Base-by-base conservation (phyloP, 306 rosid species). In the Gleditsia sinensis region DNA sequence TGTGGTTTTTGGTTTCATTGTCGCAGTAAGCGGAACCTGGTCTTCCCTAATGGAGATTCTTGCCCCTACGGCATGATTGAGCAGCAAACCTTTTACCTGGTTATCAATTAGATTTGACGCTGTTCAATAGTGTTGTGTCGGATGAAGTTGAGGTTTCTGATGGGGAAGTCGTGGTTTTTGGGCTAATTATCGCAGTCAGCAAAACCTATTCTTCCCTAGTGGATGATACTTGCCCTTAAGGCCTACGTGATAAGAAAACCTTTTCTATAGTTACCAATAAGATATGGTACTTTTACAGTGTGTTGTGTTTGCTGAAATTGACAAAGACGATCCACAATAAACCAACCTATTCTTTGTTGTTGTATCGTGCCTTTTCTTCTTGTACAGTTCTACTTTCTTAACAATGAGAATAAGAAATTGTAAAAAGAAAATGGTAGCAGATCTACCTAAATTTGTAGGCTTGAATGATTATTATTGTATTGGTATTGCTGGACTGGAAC, bases 1-100 rank as follows among this genome's bases (percentile, higher is more conserved):
- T 73, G 84, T 86, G 71, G 85, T 78, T 55, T 60, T 83, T 36
- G 92, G 93, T 2, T 25, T 78, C 33, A 14, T 85, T 48, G 40
- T 91, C 56, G 96, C 85, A 1, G 78, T 83, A 75, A 2, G 50
- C 0, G 93, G 96, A 49, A 90, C 93, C 20, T 83, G 75, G 76
- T 79, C 87, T 66, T 79, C 91, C 1, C 23, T 88, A 0, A 9
- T 46, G 3, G 90, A 79, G 68, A 90, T 90, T 80, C 13, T 90
- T 79, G 74, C 86, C 8, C 83, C 91, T 40, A 85, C 24, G 21
- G 88, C 85, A 1, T 84, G 78, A 84, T 58, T 58, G 27, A 11
- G 30, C 7, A 17, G 39, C n/a, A 55, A 10, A 1, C 4, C 64
- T 36, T 23, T 25, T 27, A 28, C 9, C 51, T 58, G 3, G n/a